Conservation (phyloP, 75 land plant genomes). For the Pinus tabuliformis region DNA sequence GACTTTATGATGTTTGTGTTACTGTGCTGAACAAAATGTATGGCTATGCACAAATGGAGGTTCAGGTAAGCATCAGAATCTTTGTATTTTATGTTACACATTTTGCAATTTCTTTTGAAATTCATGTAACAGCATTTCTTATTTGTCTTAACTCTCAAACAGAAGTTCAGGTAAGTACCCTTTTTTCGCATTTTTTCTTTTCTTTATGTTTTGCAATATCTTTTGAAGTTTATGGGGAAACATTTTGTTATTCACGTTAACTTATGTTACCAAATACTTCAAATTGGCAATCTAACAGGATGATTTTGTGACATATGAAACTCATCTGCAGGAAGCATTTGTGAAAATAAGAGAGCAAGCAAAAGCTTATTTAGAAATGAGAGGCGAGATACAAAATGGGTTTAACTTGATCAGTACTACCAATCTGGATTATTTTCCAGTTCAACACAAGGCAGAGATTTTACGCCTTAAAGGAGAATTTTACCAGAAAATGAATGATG, state of each 20-base stretch:
- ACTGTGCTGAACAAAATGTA: constrained; percentile 95
- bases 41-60: constrained; percentile 97
- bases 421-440: constrained; percentile 90
- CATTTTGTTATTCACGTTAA: background rate
- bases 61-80: constrained; percentile 54
- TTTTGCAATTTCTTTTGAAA: background rate
- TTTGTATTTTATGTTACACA: background rate
- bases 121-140: background rate
- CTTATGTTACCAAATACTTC: background rate
- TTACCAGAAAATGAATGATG: constrained; percentile 76
- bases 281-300: too few relatives aligned
- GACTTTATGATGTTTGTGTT: constrained; percentile 96
- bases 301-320: background rate
- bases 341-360: constrained; percentile 99
- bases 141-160: background rate
- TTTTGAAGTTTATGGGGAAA: constrained; percentile 3
- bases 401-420: constrained; percentile 88
- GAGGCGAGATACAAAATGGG: constrained; percentile 82
- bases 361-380: constrained; percentile 95
- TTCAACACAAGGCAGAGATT: constrained; percentile 93
- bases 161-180: background rate
- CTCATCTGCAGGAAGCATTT: constrained; percentile 88
- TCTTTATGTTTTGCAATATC: background rate
- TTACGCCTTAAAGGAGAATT: constrained; percentile 93
- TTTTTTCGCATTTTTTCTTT: constrained; percentile 1